Evolutionary conservation across 768 basidiomycete species (phyloP).

Genomic region (Daedaleopsis sinensis): DNA sequence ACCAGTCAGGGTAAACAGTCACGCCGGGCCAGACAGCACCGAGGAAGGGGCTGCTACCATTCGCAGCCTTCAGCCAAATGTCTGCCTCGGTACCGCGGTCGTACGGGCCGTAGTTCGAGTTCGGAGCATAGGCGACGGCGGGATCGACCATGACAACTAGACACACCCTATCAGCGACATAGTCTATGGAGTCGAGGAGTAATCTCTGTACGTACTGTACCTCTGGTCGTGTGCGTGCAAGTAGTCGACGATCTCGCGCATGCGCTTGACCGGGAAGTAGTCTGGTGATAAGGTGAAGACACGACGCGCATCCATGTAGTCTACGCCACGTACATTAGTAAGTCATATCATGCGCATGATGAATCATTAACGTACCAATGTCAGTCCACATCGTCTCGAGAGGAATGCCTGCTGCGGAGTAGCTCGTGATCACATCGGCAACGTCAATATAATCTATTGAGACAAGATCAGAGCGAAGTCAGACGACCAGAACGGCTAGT

Average conservation of each 20-base stretch:
- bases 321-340: constrained; percentile 31
- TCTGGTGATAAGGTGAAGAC: constrained; percentile 71
- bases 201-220: constrained; percentile 42
- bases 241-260: constrained; percentile 67
- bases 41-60: constrained; percentile 55
- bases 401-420: constrained; percentile 62
- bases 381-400: constrained; percentile 84
- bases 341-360: not conserved
- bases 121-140: constrained; percentile 57
- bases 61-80: constrained; percentile 63
- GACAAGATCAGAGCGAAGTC: not conserved
- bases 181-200: not conserved
- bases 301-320: constrained; percentile 70
- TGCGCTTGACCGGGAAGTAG: constrained; percentile 63
- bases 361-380: constrained; percentile 46
- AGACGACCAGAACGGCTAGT: too few species aligned
- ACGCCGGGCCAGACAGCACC: constrained; percentile 69
- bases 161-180: too few species aligned
- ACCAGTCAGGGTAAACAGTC: constrained; percentile 50
- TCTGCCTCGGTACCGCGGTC: constrained; percentile 55
- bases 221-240: constrained; percentile 62
- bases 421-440: constrained; percentile 61
- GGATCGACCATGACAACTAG: constrained; percentile 77
- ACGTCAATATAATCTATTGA: constrained; percentile 61
- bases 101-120: constrained; percentile 52